Evolutionary conservation across 352 stramenopile genomes (phyloP).

Genomic region (Pythium grandisporangium): DNA sequence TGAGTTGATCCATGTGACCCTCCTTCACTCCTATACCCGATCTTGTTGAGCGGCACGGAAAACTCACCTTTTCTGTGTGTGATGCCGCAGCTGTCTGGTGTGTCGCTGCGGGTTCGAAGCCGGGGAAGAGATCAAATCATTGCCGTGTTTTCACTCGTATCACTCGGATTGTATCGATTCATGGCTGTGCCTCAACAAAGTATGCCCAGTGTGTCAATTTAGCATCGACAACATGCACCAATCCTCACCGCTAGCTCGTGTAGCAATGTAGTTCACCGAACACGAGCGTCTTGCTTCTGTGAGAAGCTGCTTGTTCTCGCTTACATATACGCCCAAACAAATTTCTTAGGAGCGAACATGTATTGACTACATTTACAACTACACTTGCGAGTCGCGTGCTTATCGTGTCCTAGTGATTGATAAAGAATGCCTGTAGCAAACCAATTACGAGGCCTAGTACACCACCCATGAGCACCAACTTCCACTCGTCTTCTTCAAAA

Average conservation of each 20-base stretch:
- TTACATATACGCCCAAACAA: too few species aligned
- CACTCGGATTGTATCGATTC: slow-evolving; percentile 91
- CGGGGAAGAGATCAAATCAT: slow-evolving; percentile 88
- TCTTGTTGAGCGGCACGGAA: too few species aligned
- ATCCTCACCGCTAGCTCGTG: background rate
- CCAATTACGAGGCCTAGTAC: slow-evolving; percentile 89
- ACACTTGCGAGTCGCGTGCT: background rate
- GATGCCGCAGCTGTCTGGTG: slow-evolving; percentile 78
- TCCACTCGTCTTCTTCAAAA: slow-evolving; percentile 98
- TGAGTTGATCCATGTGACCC: slow-evolving; percentile 14
- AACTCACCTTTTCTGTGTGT: too few species aligned
- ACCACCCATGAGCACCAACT: slow-evolving; percentile 95
- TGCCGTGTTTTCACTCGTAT: slow-evolving; percentile 92
- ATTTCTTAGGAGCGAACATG: too few species aligned
- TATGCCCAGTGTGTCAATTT: slow-evolving; percentile 87
- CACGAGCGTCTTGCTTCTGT: background rate
- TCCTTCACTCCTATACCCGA: too few species aligned
- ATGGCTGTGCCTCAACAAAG: slow-evolving; percentile 89
- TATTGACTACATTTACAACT: too few species aligned
- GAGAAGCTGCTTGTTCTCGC: background rate
- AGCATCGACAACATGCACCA: slow-evolving; percentile 41
- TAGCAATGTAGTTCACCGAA: too few species aligned
- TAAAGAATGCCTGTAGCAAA: slow-evolving; percentile 87
- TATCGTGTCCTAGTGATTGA: slow-evolving; percentile 46
- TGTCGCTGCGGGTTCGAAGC: slow-evolving; percentile 86